Percentiles rank a stretch among this genome's conserved stretches.
These are phyloP conservation scores for Rhizophagus clarus DNA, from an alignment of 192 early-diverging fungal genomes.

Conservation along the genomic window DNA sequence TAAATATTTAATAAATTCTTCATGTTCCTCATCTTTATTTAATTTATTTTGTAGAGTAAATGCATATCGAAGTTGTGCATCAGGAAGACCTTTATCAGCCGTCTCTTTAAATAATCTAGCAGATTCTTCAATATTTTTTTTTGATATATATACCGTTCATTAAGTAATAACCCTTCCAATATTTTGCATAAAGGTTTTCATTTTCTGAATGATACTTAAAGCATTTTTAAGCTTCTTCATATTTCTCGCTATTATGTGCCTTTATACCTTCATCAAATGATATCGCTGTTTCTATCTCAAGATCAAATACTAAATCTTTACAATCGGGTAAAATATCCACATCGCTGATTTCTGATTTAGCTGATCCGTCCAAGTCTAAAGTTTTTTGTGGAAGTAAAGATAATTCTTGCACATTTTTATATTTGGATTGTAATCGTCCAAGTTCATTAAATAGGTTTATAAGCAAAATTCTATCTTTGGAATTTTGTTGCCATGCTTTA, in stretches of 20 bases:
- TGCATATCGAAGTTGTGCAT: constrained; percentile 23
- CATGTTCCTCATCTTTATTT: neutral
- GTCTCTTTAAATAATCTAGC: neutral
- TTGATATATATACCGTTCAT: neutral
- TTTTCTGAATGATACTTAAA: constrained; percentile 6
- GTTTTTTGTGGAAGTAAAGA: too few species aligned
- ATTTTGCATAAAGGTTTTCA: neutral
- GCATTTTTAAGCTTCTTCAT: constrained; percentile 15
- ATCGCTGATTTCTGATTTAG: neutral
- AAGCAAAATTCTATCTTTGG: neutral
- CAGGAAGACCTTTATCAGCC: neutral
- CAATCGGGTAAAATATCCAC: neutral
- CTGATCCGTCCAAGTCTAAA: too few species aligned
- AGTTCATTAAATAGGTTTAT: neutral
- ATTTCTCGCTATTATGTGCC: neutral
- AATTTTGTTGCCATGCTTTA: neutral
- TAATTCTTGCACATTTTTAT: too few species aligned
- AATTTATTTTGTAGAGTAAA: neutral
- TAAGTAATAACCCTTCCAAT: constrained; percentile 26
- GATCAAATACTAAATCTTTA: neutral
- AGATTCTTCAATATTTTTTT: neutral
- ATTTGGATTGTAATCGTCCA: too few species aligned
- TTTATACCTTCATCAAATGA: constrained; percentile 15
- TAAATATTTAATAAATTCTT: constrained; percentile 7
- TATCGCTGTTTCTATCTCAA: neutral